phyloP scores from a whole-genome alignment of 2,329 filamentous ascomycete species.

The Clarireedia paspali region DNA sequence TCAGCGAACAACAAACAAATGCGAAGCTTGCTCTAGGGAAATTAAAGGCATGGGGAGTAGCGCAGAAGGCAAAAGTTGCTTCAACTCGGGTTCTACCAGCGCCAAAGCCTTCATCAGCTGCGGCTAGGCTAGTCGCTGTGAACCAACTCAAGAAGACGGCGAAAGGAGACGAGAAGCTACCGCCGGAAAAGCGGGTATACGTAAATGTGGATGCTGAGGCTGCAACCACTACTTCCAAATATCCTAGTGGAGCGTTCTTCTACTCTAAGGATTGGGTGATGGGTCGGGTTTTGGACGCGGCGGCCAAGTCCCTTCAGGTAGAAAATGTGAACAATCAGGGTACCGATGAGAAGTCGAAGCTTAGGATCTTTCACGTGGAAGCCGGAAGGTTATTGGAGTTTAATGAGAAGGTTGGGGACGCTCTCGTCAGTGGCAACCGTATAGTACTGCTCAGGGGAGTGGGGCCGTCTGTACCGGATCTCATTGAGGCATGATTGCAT shows the following conservation, averaged over 20 bases:
- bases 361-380: conserved; percentile 90
- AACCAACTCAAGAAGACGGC: conserved; percentile 78
- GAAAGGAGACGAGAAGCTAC: conserved; percentile 80
- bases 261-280: conserved; percentile 85
- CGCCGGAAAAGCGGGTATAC: conserved; percentile 80
- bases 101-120: conserved; percentile 53
- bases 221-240: conserved; percentile 75
- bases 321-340: conserved; percentile 78
- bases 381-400: conserved; percentile 82
- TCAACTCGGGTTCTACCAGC: conserved; percentile 47
- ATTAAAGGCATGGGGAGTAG: conserved; percentile 71
- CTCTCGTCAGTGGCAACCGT: conserved; percentile 75
- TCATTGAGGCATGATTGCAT: conserved; percentile 44
- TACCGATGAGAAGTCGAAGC: conserved; percentile 65
- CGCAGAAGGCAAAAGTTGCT: conserved; percentile 52
- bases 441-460: conserved; percentile 83
- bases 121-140: conserved; percentile 59
- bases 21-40: conserved; percentile 68
- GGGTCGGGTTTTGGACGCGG: conserved; percentile 71
- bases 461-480: conserved; percentile 63
- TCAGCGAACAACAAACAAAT: conserved; percentile 47
- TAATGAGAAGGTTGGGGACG: conserved; percentile 71
- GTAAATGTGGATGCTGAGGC: conserved; percentile 85
- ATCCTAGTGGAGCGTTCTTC: conserved; percentile 74
- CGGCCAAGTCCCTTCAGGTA: conserved; percentile 69